A percentile compares a stretch with the other conserved stretches of the same genome.
Conservation (phyloP, 2,329 filamentous ascomycete genomes). For the Botryotinia calthae region DNA sequence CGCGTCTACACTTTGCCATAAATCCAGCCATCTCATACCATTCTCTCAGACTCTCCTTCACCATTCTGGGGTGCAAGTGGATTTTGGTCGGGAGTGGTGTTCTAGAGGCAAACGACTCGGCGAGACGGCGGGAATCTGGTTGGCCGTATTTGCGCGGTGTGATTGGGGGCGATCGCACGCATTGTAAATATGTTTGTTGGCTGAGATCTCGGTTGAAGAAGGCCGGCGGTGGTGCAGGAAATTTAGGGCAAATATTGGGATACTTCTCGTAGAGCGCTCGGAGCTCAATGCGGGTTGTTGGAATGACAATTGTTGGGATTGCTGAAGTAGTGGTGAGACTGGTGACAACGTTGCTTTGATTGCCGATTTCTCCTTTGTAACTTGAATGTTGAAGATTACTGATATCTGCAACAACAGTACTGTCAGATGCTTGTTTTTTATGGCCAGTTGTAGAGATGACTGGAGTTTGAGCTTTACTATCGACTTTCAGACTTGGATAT, state of each 20-base stretch:
- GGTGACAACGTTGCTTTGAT: background rate
- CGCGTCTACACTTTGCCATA: background rate
- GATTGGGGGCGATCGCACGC: background rate
- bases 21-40: slow-evolving; percentile 5
- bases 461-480: background rate
- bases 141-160: slow-evolving; percentile 7
- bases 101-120: slow-evolving; percentile 3
- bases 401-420: background rate
- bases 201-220: slow-evolving; percentile 3
- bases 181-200: background rate
- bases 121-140: slow-evolving; percentile 5
- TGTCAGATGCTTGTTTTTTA: background rate
- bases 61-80: background rate
- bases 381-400: background rate
- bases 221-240: background rate
- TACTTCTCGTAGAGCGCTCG: slow-evolving; percentile 7
- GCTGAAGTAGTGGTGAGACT: too few species aligned
- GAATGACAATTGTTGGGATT: background rate
- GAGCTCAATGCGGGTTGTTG: background rate
- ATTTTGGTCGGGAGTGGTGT: background rate
- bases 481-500: background rate
- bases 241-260: slow-evolving; percentile 6
- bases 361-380: background rate
- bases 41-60: background rate
- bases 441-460: background rate